Evolutionary conservation across 306 rosid genomes (phyloP), one percentile per base, ranked within the genome.

Genomic region (Lathyrus tuberosus): DNA sequence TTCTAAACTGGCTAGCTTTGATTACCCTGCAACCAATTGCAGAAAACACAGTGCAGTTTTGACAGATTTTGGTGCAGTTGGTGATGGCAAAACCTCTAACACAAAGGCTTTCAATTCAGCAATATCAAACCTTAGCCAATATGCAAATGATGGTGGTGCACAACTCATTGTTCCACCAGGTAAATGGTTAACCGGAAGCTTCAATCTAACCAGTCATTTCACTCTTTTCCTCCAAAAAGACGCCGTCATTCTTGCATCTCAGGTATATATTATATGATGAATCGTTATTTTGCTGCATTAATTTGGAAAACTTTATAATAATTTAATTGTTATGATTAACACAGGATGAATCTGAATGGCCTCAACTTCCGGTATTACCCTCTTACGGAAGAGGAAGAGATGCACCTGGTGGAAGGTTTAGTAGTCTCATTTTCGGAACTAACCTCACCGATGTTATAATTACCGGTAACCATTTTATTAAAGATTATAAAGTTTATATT

Each of bases 91-190:
- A 46, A 46, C 52, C 10, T 16, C 8, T 5, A 46, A 46, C 52
- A 46, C 52, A 46, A 46, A 46, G 52, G 52, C 20, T 14, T 46
- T 46, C 6, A 46, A 46, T n/a, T 5, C 52, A 0, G 52, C 52
- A 46, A n/a, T 46, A 46, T 6, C 17, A n/a, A 46, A 46, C 5
- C 52, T 46, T 46, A 46, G 52, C 52, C 20, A 46, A 46, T 46
- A 46, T 46, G 2, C 52, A 46, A n/a, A 46, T 5, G 52, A 46
- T n/a, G 52, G 52, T 46, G 52, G 52, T n/a, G 52, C 52, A n/a
- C 3, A 0, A 46, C 52, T 46, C 3, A 46, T 46, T 46, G 52
- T 46, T 46, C 52, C 52, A 5, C 52, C 52, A 5, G 52, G 52
- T 46, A 46, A 46, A 46, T 46, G 52, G 52, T 46, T 46, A 46